A percentile compares a stretch with the other conserved stretches of the same genome.
Conservation (phyloP, 1,139 yeast species). For the Groenewaldozyma auringiensis region DNA sequence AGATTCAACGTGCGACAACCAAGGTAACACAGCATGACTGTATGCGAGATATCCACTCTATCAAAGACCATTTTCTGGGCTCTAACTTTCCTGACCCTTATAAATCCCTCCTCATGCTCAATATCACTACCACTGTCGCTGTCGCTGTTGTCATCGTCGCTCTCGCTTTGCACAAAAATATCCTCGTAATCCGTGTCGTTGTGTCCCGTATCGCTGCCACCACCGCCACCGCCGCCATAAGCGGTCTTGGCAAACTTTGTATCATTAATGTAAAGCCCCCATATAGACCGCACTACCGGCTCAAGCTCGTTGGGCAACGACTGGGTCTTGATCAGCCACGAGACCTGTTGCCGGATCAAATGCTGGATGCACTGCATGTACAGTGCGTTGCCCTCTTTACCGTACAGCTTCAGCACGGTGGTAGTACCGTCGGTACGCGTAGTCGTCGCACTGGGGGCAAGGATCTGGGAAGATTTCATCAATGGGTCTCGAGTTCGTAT, state of each 20-base stretch:
- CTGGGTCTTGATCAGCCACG: constrained; percentile 32
- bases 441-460: constrained; percentile 11
- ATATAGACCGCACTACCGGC: constrained; percentile 41
- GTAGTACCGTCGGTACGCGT: constrained; percentile 1
- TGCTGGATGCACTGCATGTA: constrained; percentile 48
- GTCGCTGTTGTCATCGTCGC: constrained; percentile 6
- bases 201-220: constrained; percentile 6
- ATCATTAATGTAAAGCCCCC: constrained; percentile 39
- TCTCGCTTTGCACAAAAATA: constrained; percentile 3
- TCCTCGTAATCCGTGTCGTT: constrained; percentile 3
- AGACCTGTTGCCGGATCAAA: constrained; percentile 45
- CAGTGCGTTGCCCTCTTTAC: constrained; percentile 44
- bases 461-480: constrained; percentile 6
- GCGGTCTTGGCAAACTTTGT: constrained; percentile 18
- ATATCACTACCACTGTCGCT: constrained; percentile 6
- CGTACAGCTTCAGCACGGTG: constrained; percentile 35
- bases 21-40: constrained; percentile 23
- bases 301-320: constrained; percentile 35
- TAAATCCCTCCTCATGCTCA: constrained; percentile 1
- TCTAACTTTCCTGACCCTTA: constrained; percentile 5
- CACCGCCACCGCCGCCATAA: constrained; percentile 8
- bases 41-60: constrained; percentile 12
- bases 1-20: constrained; percentile 22
- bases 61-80: constrained; percentile 3
- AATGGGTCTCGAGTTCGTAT: neutral